These are phyloP conservation scores for Fusarium albidum DNA, from an alignment of 2,329 filamentous ascomycete species.

Conservation along the genomic window DNA sequence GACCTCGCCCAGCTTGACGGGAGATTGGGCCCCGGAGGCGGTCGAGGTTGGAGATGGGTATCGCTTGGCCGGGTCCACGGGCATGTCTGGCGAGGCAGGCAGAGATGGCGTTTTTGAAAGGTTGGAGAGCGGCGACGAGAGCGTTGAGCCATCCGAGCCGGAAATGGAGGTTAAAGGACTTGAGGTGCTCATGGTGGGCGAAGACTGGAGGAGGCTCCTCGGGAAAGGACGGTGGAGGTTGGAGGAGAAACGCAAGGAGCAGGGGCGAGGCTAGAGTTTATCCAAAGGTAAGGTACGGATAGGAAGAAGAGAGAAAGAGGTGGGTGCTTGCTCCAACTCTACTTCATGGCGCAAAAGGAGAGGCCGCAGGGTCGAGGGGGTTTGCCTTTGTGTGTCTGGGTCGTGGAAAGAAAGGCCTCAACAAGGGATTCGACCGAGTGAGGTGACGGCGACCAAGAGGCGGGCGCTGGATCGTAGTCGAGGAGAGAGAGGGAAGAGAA, in stretches of 20 bases:
- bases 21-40: conserved; percentile 60
- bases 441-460: background rate
- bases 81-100: conserved; percentile 54
- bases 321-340: conserved; percentile 25
- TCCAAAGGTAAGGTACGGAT: too few relatives aligned
- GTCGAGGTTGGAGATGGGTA: conserved; percentile 62
- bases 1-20: conserved; percentile 54
- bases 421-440: background rate
- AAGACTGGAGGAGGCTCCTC: conserved; percentile 20
- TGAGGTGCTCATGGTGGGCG: conserved; percentile 38
- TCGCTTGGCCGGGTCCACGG: conserved; percentile 51
- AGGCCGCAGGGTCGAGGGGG: conserved; percentile 7
- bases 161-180: conserved; percentile 42
- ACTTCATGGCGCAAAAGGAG: conserved; percentile 25
- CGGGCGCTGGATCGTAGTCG: background rate
- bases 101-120: conserved; percentile 62
- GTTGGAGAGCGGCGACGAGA: conserved; percentile 63
- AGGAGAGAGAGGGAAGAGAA: background rate
- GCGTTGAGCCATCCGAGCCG: conserved; percentile 48
- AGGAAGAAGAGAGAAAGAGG: conserved; percentile 7
- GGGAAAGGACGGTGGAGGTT: background rate
- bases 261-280: conserved; percentile 14
- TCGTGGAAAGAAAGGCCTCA: conserved; percentile 11
- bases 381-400: conserved; percentile 12
- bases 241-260: conserved; percentile 24